A percentile compares a stretch with the other conserved stretches of the same genome.
Evolutionary conservation across 257 asterid species (phyloP).

Genomic region (Leonotis leonurus): DNA sequence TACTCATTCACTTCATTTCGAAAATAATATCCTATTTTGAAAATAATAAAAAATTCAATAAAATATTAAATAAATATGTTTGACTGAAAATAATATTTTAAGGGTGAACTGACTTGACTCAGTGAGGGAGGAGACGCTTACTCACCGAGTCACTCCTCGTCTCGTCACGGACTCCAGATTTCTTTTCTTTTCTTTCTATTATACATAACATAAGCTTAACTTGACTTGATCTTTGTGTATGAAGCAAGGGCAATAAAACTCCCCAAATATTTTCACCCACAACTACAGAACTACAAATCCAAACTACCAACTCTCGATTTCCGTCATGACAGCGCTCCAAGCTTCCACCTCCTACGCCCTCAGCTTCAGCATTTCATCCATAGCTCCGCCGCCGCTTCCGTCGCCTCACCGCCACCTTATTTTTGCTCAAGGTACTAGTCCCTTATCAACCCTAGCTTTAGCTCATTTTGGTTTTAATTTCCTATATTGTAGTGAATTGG

Average conservation of each 20-base stretch:
- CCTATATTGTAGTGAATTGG: background rate
- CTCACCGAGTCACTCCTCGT: too few relatives aligned
- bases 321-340: constrained; percentile 65
- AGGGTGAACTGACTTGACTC: too few relatives aligned
- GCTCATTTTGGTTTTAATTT: background rate
- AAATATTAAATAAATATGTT: too few relatives aligned
- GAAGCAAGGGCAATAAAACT: too few relatives aligned
- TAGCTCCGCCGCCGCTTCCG: constrained; percentile 30
- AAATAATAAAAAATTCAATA: too few relatives aligned
- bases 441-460: background rate
- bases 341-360: constrained; percentile 67
- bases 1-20: too few relatives aligned
- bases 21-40: too few relatives aligned
- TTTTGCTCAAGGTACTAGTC: constrained; percentile 45
- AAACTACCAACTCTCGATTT: background rate
- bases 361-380: constrained; percentile 43
- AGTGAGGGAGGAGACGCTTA: too few relatives aligned
- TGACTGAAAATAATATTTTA: too few relatives aligned
- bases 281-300: background rate
- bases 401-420: constrained; percentile 33
- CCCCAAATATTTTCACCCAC: background rate
- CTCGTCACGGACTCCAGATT: constrained; percentile 15
- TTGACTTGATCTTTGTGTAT: too few relatives aligned
- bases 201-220: too few relatives aligned
- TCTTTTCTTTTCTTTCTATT: background rate